Base-by-base conservation (phyloP, 2,329 filamentous ascomycete genomes). In the Kalmusia sp. region DNA sequence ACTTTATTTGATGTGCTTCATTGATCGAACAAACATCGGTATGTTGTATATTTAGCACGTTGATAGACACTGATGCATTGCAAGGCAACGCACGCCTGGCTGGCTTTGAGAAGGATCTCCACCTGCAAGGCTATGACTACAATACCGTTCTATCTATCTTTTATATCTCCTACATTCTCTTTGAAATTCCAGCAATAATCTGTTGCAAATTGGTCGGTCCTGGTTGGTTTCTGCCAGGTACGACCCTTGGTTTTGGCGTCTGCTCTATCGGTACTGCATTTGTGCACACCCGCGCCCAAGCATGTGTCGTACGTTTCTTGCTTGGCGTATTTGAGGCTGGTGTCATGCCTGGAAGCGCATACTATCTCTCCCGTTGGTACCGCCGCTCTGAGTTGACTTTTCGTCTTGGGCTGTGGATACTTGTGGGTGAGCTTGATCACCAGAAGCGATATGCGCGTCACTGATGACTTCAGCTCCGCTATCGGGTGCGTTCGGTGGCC, bases 351-450 rank as follows among this genome's bases (percentile, higher is more conserved):
- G 88, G 87, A 0, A 87, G 88, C 33, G 86, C 87, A 0, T 91
- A 90, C 70, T 90, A 90, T 61, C 74, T 90, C 3, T 87, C 83
- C 0, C 78, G 87, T 48, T 90, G 87, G 87, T 90, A 90, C 62
- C 78, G 85, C n/a, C 78, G 84, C 28, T 80, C 80, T 48, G 87
- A 90, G 69, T 73, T 90, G 8, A 80, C 84, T 0, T 89, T 89
- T 65, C 80, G 87, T 0, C 75, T 90, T 2, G 82, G 84, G 0
- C 73, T 89, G 1, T 90, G 88, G 69, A 83, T 90, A 51, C 83
- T 87, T 45, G 87, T 85, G 81, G 83, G n/a, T n/a, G n/a, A n/a
- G n/a, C n/a, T n/a, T n/a, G n/a, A n/a, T n/a, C n/a, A n/a, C n/a
- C n/a, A n/a, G n/a, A n/a, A n/a, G n/a, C n/a, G n/a, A n/a, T n/a